Evolutionary conservation across 148 eudicot species (phyloP).

Genomic region (Rhododendron molle): DNA sequence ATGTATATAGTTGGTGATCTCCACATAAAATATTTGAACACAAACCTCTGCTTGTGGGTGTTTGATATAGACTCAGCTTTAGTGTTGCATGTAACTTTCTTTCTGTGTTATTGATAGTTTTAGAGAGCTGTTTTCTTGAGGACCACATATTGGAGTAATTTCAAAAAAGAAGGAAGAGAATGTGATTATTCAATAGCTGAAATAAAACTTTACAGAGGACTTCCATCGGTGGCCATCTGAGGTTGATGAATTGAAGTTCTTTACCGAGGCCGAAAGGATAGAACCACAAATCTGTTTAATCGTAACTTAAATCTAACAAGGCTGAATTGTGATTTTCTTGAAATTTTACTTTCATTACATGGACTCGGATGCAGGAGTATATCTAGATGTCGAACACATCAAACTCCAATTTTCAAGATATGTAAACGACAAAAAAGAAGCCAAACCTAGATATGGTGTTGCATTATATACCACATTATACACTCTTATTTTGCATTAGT

Average conservation of each 20-base stretch:
- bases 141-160: not conserved
- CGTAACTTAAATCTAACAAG: not conserved
- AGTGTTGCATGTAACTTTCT: not conserved
- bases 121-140: not conserved
- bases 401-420: not conserved
- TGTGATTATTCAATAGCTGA: not conserved
- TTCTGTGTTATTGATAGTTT: not conserved
- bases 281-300: not conserved
- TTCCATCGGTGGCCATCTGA: not conserved
- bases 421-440: not conserved
- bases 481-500: not conserved
- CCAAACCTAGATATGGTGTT: not conserved
- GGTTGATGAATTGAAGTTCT: constrained; percentile 6
- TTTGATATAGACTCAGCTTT: not conserved
- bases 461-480: not conserved
- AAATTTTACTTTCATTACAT: not conserved
- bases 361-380: not conserved
- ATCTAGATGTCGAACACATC: not conserved
- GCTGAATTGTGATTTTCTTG: not conserved
- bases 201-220: not conserved
- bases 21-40: not conserved
- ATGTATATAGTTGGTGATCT: not conserved
- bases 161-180: not conserved
- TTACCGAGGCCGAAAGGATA: not conserved
- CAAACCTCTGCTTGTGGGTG: not conserved